Conservation (phyloP, 2,329 filamentous ascomycete genomes). For the Aquanectria penicillioides region DNA sequence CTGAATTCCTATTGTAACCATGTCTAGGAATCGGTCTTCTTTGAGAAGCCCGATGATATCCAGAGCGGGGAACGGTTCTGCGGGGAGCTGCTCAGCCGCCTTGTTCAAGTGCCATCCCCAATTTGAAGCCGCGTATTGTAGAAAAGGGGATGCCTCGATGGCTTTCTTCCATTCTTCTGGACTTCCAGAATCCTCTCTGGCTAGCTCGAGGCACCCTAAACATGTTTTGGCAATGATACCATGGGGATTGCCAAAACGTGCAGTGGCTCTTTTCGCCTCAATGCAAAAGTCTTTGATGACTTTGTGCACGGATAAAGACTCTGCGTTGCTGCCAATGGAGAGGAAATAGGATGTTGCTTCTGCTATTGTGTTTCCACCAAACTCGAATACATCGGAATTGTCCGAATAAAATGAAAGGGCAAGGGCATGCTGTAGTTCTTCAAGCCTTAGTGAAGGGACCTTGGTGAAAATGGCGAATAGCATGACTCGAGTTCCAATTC, state of each 20-base stretch:
- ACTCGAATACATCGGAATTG: neutral
- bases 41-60: neutral
- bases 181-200: neutral
- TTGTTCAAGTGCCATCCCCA: neutral
- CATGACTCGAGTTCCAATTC: neutral
- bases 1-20: neutral
- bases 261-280: neutral
- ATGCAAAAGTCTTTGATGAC: constrained; percentile 3
- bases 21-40: neutral
- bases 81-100: neutral
- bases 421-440: constrained; percentile 1
- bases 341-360: constrained; percentile 6
- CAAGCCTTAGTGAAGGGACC: neutral
- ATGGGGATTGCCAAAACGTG: neutral
- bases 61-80: neutral
- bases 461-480: neutral
- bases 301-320: neutral
- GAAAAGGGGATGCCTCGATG: neutral
- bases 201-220: neutral
- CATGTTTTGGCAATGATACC: neutral
- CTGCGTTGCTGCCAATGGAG: neutral
- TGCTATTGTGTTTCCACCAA: neutral
- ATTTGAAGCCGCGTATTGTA: constrained; percentile 2
- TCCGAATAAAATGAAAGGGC: neutral
- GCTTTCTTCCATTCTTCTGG: neutral